Evolutionary conservation across 2,329 filamentous ascomycete species (phyloP), one percentile per base, ranked within the genome.

Genomic region (Stachybotrys chartarum): DNA sequence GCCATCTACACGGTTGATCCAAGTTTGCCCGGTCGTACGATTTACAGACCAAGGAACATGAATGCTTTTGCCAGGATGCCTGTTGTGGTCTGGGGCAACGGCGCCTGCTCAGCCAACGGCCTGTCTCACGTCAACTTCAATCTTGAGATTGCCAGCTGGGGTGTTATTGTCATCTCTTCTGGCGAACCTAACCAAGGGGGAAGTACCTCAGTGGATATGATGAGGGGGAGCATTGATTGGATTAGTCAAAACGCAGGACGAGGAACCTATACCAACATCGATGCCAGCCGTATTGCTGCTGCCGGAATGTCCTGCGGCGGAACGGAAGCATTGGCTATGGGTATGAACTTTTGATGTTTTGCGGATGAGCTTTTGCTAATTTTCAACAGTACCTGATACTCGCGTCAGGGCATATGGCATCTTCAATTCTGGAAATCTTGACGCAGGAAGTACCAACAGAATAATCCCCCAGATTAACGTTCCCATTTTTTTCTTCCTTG

Each of bases 221-320:
- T 50, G 48, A 24, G 24, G 7, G 48, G 16, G 24, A n/a, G 6
- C 48, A 30, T 50, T 30, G 18, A 24, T 24, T 50, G 48, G 48
- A n/a, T n/a, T 24, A n/a, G 6, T 8, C 7, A 30, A 7, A 30
- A 30, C 30, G 48, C 48, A 10, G 46, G 46, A 48, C 12, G 18
- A 24, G 18, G 56, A 39, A 51, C 56, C 6, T 62, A 57, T 30
- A 56, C 59, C 18, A 57, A 59, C 51, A 55, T 68, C 30, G 64
- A 68, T 54, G 51, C 58, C 12, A 57, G 60, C 6, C 57, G 63
- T 45, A 63, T 69, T 55, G 57, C 60, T 39, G 64, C 62, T 3
- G 65, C 65, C 6, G 67, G 67, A 3, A 60, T 59, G 53, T 66
- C 63, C 59, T 68, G 67, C 51, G 67, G 67, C 53, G 66, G 66